phyloP scores from a whole-genome alignment of 768 basidiomycete genomes.

The Collybia nuda region DNA sequence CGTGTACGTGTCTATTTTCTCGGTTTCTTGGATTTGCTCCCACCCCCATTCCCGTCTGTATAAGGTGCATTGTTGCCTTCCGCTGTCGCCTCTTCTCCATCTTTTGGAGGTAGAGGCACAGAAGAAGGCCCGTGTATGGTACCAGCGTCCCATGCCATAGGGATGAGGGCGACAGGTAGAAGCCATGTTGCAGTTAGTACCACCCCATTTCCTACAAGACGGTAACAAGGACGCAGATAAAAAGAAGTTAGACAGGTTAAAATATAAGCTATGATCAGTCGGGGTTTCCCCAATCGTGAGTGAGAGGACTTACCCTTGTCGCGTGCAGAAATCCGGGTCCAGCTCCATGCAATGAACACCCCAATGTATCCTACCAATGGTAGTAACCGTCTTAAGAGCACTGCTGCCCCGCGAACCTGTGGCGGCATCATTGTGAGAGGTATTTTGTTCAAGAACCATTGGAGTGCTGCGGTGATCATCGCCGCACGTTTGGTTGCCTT shows the following conservation, averaged over 20 bases:
- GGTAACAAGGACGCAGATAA: not conserved
- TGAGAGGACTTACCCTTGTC: conserved; percentile 54
- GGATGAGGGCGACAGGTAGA: conserved; percentile 72
- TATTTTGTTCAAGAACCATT: conserved; percentile 67
- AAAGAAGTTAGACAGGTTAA: not conserved
- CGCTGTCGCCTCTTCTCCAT: not conserved
- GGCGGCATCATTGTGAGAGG: conserved; percentile 61
- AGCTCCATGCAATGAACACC: conserved; percentile 77
- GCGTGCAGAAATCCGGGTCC: conserved; percentile 63
- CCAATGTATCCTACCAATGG: conserved; percentile 74
- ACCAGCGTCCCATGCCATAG: conserved; percentile 70
- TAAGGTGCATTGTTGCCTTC: conserved; percentile 8
- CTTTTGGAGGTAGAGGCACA: conserved; percentile 1
- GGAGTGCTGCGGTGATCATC: conserved; percentile 71
- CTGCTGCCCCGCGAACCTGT: conserved; percentile 55
- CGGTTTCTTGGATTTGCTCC: conserved; percentile 1
- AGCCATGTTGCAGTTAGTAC: conserved; percentile 83
- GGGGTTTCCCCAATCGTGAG: not conserved
- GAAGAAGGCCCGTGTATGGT: conserved; percentile 31
- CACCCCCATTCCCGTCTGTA: conserved; percentile 5
- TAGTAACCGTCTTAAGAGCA: conserved; percentile 58
- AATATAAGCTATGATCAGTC: not conserved
- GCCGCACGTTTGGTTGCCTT: conserved; percentile 75
- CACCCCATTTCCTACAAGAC: conserved; percentile 65
- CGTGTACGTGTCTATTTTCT: conserved; percentile 5